Evolutionary conservation across 2,329 filamentous ascomycete species (phyloP).

Genomic region (Epichloe glyceriae): DNA sequence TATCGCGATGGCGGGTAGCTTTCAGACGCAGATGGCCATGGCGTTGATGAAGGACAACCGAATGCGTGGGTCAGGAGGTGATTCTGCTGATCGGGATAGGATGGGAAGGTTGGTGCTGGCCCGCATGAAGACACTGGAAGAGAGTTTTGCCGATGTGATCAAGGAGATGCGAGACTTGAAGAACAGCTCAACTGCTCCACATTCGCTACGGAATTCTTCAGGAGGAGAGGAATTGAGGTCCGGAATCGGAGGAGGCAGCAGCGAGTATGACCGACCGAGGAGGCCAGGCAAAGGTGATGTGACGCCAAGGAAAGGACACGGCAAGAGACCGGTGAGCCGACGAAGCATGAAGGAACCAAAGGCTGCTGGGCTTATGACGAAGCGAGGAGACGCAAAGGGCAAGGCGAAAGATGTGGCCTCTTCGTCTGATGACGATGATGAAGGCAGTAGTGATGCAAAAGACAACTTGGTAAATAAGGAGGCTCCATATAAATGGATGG

Average conservation of each 20-base stretch:
- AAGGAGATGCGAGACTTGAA: slow-evolving; percentile 60
- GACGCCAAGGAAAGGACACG: slow-evolving; percentile 15
- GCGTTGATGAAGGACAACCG: slow-evolving; percentile 47
- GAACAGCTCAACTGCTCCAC: slow-evolving; percentile 30
- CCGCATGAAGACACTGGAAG: slow-evolving; percentile 85
- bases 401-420: slow-evolving; percentile 35
- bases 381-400: slow-evolving; percentile 23
- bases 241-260: slow-evolving; percentile 23
- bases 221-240: slow-evolving; percentile 26
- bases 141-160: slow-evolving; percentile 79
- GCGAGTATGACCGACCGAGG: slow-evolving; percentile 18
- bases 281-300: slow-evolving; percentile 15
- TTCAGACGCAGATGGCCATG: slow-evolving; percentile 69
- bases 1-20: slow-evolving; percentile 57
- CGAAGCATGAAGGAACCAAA: slow-evolving; percentile 30
- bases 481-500: slow-evolving; percentile 26
- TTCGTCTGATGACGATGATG: slow-evolving; percentile 24
- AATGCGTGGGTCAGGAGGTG: slow-evolving; percentile 31
- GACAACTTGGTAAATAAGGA: slow-evolving; percentile 12
- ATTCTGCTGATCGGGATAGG: slow-evolving; percentile 42
- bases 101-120: slow-evolving; percentile 74
- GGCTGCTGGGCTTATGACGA: slow-evolving; percentile 13
- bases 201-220: slow-evolving; percentile 39
- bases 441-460: slow-evolving; percentile 20
- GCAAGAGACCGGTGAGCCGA: slow-evolving; percentile 24